Evolutionary conservation across 371 early-diverging fungal species (phyloP), one percentile per base, ranked within the genome.

Genomic region (Lichtheimia ramosa): DNA sequence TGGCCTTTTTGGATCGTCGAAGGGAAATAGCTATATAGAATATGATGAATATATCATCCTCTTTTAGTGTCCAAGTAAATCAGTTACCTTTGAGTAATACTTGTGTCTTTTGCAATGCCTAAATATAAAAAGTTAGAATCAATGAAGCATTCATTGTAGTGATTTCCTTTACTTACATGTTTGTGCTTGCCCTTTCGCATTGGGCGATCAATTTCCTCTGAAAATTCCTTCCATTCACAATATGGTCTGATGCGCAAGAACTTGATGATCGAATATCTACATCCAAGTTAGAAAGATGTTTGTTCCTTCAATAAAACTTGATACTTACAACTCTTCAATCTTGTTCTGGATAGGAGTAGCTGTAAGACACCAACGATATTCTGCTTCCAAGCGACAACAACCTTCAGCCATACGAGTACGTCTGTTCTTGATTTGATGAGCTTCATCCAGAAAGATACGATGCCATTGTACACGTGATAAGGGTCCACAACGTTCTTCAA

Each of bases 381-480:
- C 68, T 8, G 91, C 82, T 3, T 83, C 66, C 10, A 96, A 39
- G n/a, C 68, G 55, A 50, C 74, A 79, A 49, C 78, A 86, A 12
- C 87, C 89, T 58, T 65, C 61, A 0, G 90, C 85, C 15, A 81
- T 62, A 18, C 73, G 66, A 2, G 95, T 92, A 14, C 63, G 63
- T 20, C 74, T 73, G 70, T 94, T 94, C 63, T 92, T 90, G 51
- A 96, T 90, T 4, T 82, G 65, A 64, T 96, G 97, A 0, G 95
- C 95, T 72, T 96, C 97, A 65, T 96, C 97, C 28, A 96, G 65
- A 20, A 96, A 82, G 43, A 94, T 60, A 21, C 85, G 73, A 49
- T 86, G 80, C 50, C 77, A 87, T 15, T 63, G 66, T 0, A 62
- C 24, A 14, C 55, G 51, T 14, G 58, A 34, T 23, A 80, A 25